Base-by-base conservation (phyloP, 257 asterid genomes). In the Solanum paucissectum region DNA sequence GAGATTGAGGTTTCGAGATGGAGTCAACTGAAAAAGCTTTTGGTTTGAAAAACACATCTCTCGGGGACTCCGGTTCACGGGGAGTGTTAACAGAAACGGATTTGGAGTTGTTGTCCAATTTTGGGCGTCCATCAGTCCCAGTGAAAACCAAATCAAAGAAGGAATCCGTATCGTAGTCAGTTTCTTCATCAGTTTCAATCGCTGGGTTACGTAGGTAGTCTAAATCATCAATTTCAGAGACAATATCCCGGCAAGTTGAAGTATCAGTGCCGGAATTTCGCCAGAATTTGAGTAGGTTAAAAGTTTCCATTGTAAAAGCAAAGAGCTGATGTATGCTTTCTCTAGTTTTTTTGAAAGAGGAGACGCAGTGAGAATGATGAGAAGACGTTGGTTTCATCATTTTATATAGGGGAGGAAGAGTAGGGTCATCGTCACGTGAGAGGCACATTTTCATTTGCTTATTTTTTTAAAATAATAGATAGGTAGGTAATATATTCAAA, bases 201-300 rank as follows among this genome's bases (percentile, higher is more conserved):
- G 89, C 89, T 29, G 89, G 87, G 14, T 89, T 89, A 9, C 89
- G 88, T 6, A 91, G 86, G 42, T 89, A 90, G 32, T 87, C 87
- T 9, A 55, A 37, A 2, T 83, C 87, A 11, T 69, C 44, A 9
- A 81, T n/a, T 81, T 86, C 88, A 21, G 88, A 86, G 72, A 85
- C 88, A 82, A 87, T 89, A 29, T 89, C 92, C 7, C 81, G 86
- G 81, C 86, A 90, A 88, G 94, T 85, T 86, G 85, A 44, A 55
- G 27, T 75, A 66, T 91, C 96, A 62, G 88, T 60, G 36, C 86
- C 92, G 87, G 90, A 72, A 27, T 46, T 89, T 5, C 93, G 91
- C 98, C 98, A 93, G 94, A 95, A 94, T 72, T 90, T 94, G 75
- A 93, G 92, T 33, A 90, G 68, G 90, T 90, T 86, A 21, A 91